Conservation (phyloP, 2,329 filamentous ascomycete genomes). For the Penicillium vulpinum region DNA sequence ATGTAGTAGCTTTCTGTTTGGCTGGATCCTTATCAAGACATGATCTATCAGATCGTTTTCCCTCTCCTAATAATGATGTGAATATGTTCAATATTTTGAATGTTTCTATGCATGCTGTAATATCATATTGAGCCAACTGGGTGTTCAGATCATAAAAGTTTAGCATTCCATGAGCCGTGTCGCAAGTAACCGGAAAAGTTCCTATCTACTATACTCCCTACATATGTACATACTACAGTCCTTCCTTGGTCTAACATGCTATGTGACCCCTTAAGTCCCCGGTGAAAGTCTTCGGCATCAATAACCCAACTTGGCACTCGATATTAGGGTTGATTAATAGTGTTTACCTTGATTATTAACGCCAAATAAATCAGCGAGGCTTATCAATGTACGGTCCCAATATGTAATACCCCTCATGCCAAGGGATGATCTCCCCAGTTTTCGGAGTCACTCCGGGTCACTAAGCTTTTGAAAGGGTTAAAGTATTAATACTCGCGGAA, state of each 20-base stretch:
- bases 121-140: no score
- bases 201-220: not conserved
- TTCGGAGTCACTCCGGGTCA: slow-evolving; percentile 3
- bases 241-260: not conserved
- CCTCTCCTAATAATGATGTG: no score
- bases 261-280: no score
- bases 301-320: not conserved
- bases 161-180: not conserved
- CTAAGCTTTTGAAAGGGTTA: not conserved
- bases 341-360: no score
- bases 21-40: no score
- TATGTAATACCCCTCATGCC: slow-evolving; percentile 4
- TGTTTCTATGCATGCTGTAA: no score
- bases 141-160: not conserved
- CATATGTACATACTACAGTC: not conserved
- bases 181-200: not conserved
- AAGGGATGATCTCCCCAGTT: not conserved
- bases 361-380: not conserved
- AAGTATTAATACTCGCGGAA: slow-evolving; percentile 1
- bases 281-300: not conserved
- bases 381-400: not conserved
- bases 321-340: not conserved
- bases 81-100: no score
- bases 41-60: no score
- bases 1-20: no score